Percentiles rank a stretch among this genome's conserved stretches.
Evolutionary conservation across 106 monocot species (phyloP).

Genomic region (Alisma plantagoaquatica): DNA sequence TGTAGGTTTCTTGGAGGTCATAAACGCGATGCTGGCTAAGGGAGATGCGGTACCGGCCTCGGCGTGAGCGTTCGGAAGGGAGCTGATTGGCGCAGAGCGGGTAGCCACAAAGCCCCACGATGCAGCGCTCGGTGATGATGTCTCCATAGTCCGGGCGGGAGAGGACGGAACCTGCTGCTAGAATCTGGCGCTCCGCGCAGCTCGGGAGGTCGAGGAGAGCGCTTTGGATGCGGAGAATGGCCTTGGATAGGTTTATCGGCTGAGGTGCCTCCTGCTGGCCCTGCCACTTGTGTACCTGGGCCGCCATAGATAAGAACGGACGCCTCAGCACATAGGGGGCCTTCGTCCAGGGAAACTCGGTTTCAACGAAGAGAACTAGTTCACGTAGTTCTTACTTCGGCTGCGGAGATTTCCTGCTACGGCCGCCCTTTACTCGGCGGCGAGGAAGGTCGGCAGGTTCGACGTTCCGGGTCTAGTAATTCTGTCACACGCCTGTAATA

Average conservation of each 20-base stretch:
- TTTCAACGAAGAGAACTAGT: no score
- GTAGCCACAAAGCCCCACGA: slow-evolving; percentile 60
- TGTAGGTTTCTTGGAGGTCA: slow-evolving; percentile 62
- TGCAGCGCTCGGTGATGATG: slow-evolving; percentile 71
- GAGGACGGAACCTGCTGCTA: slow-evolving; percentile 46
- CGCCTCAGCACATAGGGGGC: no score
- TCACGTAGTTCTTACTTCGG: no score
- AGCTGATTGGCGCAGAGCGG: slow-evolving; percentile 49
- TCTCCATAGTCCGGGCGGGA: slow-evolving; percentile 65
- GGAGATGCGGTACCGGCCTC: slow-evolving; percentile 51
- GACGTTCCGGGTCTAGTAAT: no score
- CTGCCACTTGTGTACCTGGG: no score
- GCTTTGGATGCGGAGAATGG: slow-evolving; percentile 45
- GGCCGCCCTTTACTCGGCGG: no score
- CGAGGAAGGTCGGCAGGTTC: no score
- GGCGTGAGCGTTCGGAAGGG: slow-evolving; percentile 13
- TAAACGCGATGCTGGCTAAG: slow-evolving; percentile 79
- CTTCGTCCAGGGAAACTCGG: no score
- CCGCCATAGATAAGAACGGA: no score
- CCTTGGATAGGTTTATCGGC: slow-evolving; percentile 14
- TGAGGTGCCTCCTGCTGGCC: background rate
- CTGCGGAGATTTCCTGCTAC: no score
- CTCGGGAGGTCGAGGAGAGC: slow-evolving; percentile 38
- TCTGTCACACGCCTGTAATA: no score
- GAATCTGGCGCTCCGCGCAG: slow-evolving; percentile 28